phyloP scores from a whole-genome alignment of 2,329 filamentous ascomycete genomes.

The Aphanoascus verrucosus region DNA sequence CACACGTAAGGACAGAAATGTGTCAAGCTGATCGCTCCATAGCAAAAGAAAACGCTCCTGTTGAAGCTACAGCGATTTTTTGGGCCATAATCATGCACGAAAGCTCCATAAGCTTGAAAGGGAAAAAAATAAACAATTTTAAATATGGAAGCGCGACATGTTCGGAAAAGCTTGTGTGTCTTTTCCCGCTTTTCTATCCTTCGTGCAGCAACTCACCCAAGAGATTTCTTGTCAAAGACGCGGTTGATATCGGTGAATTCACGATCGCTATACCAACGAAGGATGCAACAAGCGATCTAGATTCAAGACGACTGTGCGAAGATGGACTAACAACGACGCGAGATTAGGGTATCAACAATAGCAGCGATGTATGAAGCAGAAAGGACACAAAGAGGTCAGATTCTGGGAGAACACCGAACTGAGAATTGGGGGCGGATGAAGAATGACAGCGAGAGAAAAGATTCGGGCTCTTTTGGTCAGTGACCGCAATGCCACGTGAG shows the following conservation, averaged over 20 bases:
- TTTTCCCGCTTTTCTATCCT: too few relatives aligned
- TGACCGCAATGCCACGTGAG: slow-evolving; percentile 10
- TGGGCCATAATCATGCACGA: too few relatives aligned
- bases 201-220: too few relatives aligned
- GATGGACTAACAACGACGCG: background rate
- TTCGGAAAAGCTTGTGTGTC: too few relatives aligned
- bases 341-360: background rate
- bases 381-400: background rate
- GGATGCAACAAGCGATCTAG: background rate
- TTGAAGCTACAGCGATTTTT: too few relatives aligned
- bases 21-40: too few relatives aligned
- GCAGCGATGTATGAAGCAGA: background rate
- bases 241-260: too few relatives aligned
- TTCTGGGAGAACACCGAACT: background rate
- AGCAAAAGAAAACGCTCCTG: too few relatives aligned
- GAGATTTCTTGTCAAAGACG: too few relatives aligned
- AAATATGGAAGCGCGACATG: too few relatives aligned
- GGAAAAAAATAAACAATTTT: too few relatives aligned
- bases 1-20: background rate
- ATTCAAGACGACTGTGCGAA: background rate
- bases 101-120: too few relatives aligned
- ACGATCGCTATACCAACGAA: background rate
- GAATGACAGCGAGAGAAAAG: background rate
- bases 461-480: background rate
- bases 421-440: background rate